Evolutionary conservation across 2,329 filamentous ascomycete genomes (phyloP).

Genomic region (Endocalyx cinctus): DNA sequence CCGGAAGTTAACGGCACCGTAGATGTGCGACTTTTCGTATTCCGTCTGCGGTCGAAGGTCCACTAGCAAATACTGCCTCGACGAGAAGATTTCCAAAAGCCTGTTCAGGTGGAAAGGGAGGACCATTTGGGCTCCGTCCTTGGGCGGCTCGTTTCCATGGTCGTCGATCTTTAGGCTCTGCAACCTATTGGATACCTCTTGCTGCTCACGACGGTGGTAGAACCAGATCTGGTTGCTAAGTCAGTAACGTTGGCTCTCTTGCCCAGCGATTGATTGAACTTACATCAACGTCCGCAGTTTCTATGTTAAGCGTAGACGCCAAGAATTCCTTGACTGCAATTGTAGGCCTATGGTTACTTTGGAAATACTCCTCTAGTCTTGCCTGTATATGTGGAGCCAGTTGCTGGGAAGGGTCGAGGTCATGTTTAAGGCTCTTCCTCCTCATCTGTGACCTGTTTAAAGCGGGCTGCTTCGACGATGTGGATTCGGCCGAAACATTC

Average conservation of each 20-base stretch:
- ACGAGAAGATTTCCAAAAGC: constrained; percentile 45
- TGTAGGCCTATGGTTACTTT: constrained; percentile 41
- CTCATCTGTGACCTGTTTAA: too few species aligned
- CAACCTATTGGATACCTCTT: constrained; percentile 40
- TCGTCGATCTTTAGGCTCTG: constrained; percentile 40
- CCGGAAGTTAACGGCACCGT: constrained; percentile 47
- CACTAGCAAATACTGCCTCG: constrained; percentile 41
- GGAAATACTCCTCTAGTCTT: constrained; percentile 51
- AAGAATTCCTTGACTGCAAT: constrained; percentile 48
- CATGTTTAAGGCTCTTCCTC: constrained; percentile 29
- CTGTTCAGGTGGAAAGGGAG: constrained; percentile 46
- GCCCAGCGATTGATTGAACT: too few species aligned
- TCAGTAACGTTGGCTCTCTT: too few species aligned
- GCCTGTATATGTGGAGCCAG: constrained; percentile 46
- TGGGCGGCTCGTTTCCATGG: constrained; percentile 20
- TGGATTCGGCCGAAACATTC: too few species aligned
- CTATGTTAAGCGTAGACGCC: constrained; percentile 50
- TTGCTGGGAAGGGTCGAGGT: constrained; percentile 35
- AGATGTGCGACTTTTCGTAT: constrained; percentile 48
- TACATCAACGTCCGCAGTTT: constrained; percentile 45
- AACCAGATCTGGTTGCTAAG: constrained; percentile 40
- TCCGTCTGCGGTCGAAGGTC: constrained; percentile 44
- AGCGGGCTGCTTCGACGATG: too few species aligned
- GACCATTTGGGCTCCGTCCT: constrained; percentile 40
- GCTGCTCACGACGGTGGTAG: constrained; percentile 46